Evolutionary conservation across 2,329 filamentous ascomycete species (phyloP).

Genomic region (Madurella fahalii): DNA sequence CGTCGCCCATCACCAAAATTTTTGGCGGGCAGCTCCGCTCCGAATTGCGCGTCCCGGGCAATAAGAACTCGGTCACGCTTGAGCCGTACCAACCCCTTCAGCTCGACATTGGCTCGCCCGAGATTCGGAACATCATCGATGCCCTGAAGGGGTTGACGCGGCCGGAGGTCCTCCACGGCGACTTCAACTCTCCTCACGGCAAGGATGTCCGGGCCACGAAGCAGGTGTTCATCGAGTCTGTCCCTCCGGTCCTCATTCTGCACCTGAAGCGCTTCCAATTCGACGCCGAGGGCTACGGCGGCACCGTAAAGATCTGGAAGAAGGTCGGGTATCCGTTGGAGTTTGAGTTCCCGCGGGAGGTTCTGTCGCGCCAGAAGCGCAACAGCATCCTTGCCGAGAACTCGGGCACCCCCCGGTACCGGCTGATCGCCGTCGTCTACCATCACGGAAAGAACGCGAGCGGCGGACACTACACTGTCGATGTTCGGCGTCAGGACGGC

Average conservation of each 20-base stretch:
- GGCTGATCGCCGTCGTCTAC: constrained; percentile 85
- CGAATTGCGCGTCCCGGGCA: constrained; percentile 78
- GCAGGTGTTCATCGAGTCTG: constrained; percentile 87
- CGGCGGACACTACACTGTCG: constrained; percentile 96
- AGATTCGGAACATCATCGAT: constrained; percentile 88
- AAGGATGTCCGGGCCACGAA: constrained; percentile 78
- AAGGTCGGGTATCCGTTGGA: constrained; percentile 94
- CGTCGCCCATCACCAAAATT: constrained; percentile 87
- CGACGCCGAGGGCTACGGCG: constrained; percentile 66
- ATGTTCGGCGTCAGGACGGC: constrained; percentile 90
- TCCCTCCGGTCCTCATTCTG: constrained; percentile 87
- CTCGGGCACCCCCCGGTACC: constrained; percentile 72
- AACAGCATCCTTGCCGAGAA: constrained; percentile 61
- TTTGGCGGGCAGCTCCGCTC: constrained; percentile 90
- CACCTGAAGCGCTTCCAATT: constrained; percentile 98
- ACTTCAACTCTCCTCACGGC: constrained; percentile 76
- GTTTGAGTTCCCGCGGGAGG: constrained; percentile 87
- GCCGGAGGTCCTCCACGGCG: constrained; percentile 78
- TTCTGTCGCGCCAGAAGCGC: constrained; percentile 72
- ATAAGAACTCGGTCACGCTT: constrained; percentile 85
- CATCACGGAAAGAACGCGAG: constrained; percentile 97
- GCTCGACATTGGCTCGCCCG: constrained; percentile 82
- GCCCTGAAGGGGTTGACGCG: constrained; percentile 81
- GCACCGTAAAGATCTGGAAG: constrained; percentile 98
- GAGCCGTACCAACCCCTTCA: constrained; percentile 94